phyloP scores from a whole-genome alignment of 2,329 filamentous ascomycete genomes.

The Chrysoporthe puriensis region DNA sequence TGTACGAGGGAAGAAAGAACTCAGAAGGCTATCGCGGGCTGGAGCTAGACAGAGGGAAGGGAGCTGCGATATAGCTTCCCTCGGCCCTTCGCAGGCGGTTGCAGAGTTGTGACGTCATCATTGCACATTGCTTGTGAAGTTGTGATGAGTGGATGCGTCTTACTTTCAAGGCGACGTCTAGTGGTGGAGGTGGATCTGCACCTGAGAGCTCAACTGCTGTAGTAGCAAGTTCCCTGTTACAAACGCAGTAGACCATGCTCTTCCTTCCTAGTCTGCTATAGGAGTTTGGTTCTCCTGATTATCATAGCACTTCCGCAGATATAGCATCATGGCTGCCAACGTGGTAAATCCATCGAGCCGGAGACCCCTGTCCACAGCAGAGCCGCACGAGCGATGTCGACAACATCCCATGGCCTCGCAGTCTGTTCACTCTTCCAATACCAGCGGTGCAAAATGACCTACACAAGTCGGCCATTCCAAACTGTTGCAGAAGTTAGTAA shows the following conservation, averaged over 20 bases:
- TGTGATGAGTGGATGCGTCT: constrained; percentile 21
- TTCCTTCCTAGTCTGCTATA: too few relatives aligned
- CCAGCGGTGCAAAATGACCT: too few relatives aligned
- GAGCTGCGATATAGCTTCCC: neutral
- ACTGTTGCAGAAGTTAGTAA: too few relatives aligned
- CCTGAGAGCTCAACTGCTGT: neutral
- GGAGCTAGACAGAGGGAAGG: constrained; percentile 4
- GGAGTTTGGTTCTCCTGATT: too few relatives aligned
- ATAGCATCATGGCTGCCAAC: too few relatives aligned
- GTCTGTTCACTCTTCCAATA: neutral
- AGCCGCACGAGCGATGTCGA: neutral
- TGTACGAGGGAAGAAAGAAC: neutral
- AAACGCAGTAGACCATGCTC: too few relatives aligned
- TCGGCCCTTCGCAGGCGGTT: neutral
- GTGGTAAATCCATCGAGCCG: neutral
- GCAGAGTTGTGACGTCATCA: constrained; percentile 26
- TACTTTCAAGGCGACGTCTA: constrained; percentile 19
- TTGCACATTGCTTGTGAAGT: constrained; percentile 11
- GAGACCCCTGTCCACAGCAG: neutral
- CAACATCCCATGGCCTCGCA: neutral
- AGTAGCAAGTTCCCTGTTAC: too few relatives aligned
- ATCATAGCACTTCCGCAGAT: too few relatives aligned
- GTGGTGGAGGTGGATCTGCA: constrained; percentile 13
- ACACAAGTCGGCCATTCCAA: too few relatives aligned
- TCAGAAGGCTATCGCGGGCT: neutral